Percentiles rank a stretch among this genome's conserved stretches.
These are phyloP conservation scores for Pythium dissotocum DNA, from an alignment of 352 stramenopile species.

Conservation along the genomic window DNA sequence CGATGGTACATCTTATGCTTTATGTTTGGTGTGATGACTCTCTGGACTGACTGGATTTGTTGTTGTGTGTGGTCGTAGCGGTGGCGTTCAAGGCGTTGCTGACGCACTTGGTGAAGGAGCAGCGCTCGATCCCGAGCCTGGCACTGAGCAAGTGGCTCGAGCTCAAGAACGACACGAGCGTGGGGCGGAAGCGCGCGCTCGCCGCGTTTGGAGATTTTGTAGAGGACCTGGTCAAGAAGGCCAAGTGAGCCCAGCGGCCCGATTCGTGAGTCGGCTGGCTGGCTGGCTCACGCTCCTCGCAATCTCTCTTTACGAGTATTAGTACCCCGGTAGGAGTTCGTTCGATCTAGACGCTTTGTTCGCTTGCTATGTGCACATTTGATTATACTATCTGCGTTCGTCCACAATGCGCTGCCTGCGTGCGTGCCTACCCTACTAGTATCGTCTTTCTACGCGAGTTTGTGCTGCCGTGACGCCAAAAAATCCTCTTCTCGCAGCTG, in stretches of 20 bases:
- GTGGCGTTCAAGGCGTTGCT: conserved; percentile 65
- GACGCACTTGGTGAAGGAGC: conserved; percentile 69
- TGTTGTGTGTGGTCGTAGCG: conserved; percentile 31
- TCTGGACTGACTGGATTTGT: conserved; percentile 8
- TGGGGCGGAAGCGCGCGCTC: conserved; percentile 66
- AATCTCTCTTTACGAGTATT: conserved; percentile 3
- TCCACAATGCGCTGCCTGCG: background rate
- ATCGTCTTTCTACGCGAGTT: conserved; percentile 1
- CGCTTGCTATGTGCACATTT: conserved; percentile 5
- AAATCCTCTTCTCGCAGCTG: conserved; percentile 54
- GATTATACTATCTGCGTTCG: background rate
- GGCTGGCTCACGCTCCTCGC: background rate
- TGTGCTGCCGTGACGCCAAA: conserved; percentile 23
- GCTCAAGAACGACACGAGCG: conserved; percentile 75
- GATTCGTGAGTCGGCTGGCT: background rate
- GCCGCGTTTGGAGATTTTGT: conserved; percentile 71
- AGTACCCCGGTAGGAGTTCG: conserved; percentile 6
- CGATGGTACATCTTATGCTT: conserved; percentile 37
- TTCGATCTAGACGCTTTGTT: conserved; percentile 5
- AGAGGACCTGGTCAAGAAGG: conserved; percentile 57
- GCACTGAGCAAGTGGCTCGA: conserved; percentile 75
- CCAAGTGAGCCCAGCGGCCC: conserved; percentile 42
- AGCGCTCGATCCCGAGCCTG: conserved; percentile 37
- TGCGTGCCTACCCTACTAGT: background rate
- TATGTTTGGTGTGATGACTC: conserved; percentile 13